Evolutionary conservation across 2,329 filamentous ascomycete genomes (phyloP).

Genomic region (Thermomyces lanuginosus): DNA sequence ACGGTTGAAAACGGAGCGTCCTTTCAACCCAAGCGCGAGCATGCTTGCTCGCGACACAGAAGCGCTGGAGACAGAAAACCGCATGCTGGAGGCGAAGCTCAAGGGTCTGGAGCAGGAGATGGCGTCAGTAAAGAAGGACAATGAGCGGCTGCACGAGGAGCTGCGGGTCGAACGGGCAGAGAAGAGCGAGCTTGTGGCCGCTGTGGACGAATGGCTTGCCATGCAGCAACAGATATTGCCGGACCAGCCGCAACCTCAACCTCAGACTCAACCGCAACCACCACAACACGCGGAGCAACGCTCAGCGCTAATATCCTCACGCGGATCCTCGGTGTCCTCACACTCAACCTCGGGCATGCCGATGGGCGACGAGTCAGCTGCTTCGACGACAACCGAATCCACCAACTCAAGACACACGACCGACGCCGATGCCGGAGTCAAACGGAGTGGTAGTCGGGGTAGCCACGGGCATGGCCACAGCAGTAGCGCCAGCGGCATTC

Average conservation of each 20-base stretch:
- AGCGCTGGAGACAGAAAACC: slow-evolving; percentile 48
- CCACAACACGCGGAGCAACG: slow-evolving; percentile 5
- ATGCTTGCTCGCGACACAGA: slow-evolving; percentile 35
- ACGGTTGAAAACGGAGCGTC: slow-evolving; percentile 46
- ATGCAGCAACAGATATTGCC: slow-evolving; percentile 20
- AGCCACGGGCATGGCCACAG: slow-evolving; percentile 11
- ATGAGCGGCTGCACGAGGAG: slow-evolving; percentile 45
- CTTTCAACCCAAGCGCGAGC: slow-evolving; percentile 32
- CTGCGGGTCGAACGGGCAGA: slow-evolving; percentile 36
- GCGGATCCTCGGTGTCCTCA: slow-evolving; percentile 6
- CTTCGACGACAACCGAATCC: slow-evolving; percentile 1
- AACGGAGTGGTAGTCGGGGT: slow-evolving; percentile 9
- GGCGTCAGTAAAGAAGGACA: slow-evolving; percentile 51
- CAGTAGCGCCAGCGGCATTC: slow-evolving; percentile 16
- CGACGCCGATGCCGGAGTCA: slow-evolving; percentile 3
- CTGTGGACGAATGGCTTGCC: slow-evolving; percentile 30
- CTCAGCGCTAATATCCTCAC: slow-evolving; percentile 4
- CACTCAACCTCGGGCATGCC: slow-evolving; percentile 3
- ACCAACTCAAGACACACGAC: slow-evolving; percentile 1
- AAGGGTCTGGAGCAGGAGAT: slow-evolving; percentile 61
- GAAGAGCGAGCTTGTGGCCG: slow-evolving; percentile 32
- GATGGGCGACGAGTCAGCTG: slow-evolving; percentile 3
- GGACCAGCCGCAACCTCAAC: slow-evolving; percentile 5
- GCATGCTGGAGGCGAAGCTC: slow-evolving; percentile 55
- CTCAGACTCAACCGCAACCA: slow-evolving; percentile 3